phyloP scores from a whole-genome alignment of 2,329 filamentous ascomycete species.

The Talaromyces marneffei region DNA sequence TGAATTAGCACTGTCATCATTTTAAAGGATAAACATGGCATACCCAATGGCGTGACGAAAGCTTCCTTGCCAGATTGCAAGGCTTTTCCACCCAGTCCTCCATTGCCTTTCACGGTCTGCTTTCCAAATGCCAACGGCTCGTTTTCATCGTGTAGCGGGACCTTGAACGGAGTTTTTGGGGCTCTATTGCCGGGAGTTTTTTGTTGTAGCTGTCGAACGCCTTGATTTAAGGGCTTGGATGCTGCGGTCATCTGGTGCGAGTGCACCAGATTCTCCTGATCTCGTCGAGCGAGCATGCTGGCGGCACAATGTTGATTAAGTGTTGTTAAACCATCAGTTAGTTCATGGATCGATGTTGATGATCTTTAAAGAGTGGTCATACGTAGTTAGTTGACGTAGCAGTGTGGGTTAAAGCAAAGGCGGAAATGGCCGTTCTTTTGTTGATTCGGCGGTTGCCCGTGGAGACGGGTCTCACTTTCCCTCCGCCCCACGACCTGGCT shows the following conservation, averaged over 20 bases:
- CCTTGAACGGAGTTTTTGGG: conserved; percentile 76
- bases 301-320: background rate
- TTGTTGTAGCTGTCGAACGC: conserved; percentile 54
- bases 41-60: conserved; percentile 78
- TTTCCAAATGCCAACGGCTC: conserved; percentile 56
- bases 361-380: background rate
- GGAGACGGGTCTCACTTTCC: conserved; percentile 25
- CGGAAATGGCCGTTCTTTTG: conserved; percentile 19
- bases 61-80: conserved; percentile 54
- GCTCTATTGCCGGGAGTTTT: conserved; percentile 74
- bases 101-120: conserved; percentile 50
- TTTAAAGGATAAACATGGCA: conserved; percentile 19
- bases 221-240: conserved; percentile 66
- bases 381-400: background rate
- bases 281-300: conserved; percentile 68
- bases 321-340: background rate
- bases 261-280: conserved; percentile 84
- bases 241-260: conserved; percentile 65
- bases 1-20: background rate
- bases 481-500: background rate
- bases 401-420: conserved; percentile 18
- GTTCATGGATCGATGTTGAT: background rate
- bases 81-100: conserved; percentile 50
- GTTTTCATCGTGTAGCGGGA: conserved; percentile 81
- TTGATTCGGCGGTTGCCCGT: conserved; percentile 34